Evolutionary conservation across 805 yeast genomes (phyloP).

Genomic region (Saccharomyces paradoxus): DNA sequence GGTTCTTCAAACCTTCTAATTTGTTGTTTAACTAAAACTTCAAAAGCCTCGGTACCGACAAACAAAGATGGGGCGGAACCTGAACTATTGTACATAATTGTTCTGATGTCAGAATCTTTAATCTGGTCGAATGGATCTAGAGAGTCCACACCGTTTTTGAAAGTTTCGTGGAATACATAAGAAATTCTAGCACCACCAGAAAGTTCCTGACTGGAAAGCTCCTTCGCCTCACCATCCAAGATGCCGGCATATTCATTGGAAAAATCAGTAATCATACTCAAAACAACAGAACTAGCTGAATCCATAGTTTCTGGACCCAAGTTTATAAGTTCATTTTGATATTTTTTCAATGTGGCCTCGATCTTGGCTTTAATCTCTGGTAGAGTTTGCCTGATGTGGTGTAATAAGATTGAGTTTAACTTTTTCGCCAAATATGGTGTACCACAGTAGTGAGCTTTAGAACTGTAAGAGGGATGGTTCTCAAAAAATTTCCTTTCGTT

Average conservation of each 20-base stretch:
- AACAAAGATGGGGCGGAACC: slow-evolving; percentile 94
- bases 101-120: slow-evolving; percentile 90
- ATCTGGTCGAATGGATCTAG: slow-evolving; percentile 95
- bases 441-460: slow-evolving; percentile 94
- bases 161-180: slow-evolving; percentile 93
- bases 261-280: slow-evolving; percentile 86
- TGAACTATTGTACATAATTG: slow-evolving; percentile 92
- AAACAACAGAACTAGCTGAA: slow-evolving; percentile 80
- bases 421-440: slow-evolving; percentile 95
- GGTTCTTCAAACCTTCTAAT: slow-evolving; percentile 94
- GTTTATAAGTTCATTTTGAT: slow-evolving; percentile 64
- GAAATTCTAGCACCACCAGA: slow-evolving; percentile 98
- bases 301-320: slow-evolving; percentile 89
- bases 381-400: slow-evolving; percentile 78
- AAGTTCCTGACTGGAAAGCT: slow-evolving; percentile 77
- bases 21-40: slow-evolving; percentile 89
- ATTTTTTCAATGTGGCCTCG: slow-evolving; percentile 75
- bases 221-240: slow-evolving; percentile 86
- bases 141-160: slow-evolving; percentile 83
- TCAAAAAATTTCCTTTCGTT: slow-evolving; percentile 80
- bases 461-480: slow-evolving; percentile 80
- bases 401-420: slow-evolving; percentile 76
- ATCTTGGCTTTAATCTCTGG: slow-evolving; percentile 92
- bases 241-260: slow-evolving; percentile 86
- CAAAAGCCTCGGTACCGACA: slow-evolving; percentile 96